Percentiles rank a stretch among this genome's conserved stretches.
Conservation (phyloP, 352 stramenopile genomes). For the Phytophthora citrophthora region DNA sequence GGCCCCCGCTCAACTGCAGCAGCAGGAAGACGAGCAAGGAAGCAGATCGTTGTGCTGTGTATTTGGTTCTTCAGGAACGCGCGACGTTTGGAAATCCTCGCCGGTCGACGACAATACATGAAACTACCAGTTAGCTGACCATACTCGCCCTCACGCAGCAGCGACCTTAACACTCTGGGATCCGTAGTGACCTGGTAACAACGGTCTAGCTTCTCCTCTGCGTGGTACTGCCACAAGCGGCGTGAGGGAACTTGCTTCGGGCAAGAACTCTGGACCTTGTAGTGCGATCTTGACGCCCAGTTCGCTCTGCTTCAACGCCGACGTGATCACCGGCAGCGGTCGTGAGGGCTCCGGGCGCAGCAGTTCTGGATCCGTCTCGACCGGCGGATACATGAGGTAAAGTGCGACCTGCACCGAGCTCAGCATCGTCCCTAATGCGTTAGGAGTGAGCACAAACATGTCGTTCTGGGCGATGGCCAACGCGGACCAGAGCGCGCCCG, state of each 20-base stretch:
- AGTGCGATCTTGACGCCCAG: conserved; percentile 16
- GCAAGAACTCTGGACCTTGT: conserved; percentile 10
- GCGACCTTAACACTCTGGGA: conserved; percentile 11
- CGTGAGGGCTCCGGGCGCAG: conserved; percentile 5
- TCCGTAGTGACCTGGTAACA: conserved; percentile 10
- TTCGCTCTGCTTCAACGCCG: conserved; percentile 9
- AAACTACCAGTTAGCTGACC: not conserved
- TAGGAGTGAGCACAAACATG: conserved; percentile 38
- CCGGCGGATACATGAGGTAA: conserved; percentile 38
- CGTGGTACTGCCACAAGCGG: conserved; percentile 7
- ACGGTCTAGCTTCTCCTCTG: conserved; percentile 4
- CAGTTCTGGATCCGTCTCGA: conserved; percentile 1
- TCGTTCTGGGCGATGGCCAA: conserved; percentile 28
- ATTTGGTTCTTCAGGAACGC: no score
- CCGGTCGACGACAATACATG: not conserved
- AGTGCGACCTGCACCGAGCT: conserved; percentile 37
- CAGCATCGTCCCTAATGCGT: conserved; percentile 35
- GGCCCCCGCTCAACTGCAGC: conserved; percentile 1
- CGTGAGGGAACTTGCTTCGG: conserved; percentile 8
- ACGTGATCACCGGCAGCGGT: conserved; percentile 15
- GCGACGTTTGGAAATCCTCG: not conserved
- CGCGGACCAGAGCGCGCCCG: conserved; percentile 28
- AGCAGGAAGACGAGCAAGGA: not conserved
- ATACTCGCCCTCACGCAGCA: not conserved
- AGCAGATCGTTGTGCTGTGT: no score